These are phyloP conservation scores for Microcera coccophila DNA, from an alignment of 2,329 filamentous ascomycete genomes.

Conservation along the genomic window DNA sequence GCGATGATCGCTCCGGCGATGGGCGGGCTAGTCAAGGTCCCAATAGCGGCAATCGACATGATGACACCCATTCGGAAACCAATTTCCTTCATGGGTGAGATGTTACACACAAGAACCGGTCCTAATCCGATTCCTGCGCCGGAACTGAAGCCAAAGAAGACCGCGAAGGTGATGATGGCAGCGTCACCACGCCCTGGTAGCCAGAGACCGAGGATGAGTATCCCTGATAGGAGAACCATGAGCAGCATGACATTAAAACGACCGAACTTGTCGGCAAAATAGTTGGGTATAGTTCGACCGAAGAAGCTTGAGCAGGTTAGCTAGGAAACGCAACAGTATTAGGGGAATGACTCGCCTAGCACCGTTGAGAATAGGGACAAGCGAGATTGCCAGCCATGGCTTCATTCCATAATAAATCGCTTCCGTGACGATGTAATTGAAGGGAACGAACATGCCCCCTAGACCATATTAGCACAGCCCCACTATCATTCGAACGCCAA, in stretches of 20 bases:
- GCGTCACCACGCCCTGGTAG: conserved; percentile 11
- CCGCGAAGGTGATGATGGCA: conserved; percentile 12
- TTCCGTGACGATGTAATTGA: conserved; percentile 18
- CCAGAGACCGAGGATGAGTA: conserved; percentile 12
- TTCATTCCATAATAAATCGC: conserved; percentile 16
- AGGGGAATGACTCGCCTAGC: conserved; percentile 10
- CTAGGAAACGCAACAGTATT: background rate
- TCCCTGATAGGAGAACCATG: conserved; percentile 9
- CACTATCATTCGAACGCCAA: background rate
- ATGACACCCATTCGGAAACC: conserved; percentile 16
- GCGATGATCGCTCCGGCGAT: conserved; percentile 12
- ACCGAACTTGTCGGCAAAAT: conserved; percentile 15
- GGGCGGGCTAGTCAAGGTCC: conserved; percentile 13
- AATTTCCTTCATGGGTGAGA: conserved; percentile 13
- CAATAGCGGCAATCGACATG: conserved; percentile 13
- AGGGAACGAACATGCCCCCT: conserved; percentile 17
- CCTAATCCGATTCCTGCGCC: conserved; percentile 13
- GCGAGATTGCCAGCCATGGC: conserved; percentile 10
- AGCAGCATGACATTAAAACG: conserved; percentile 17
- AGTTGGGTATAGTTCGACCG: conserved; percentile 17
- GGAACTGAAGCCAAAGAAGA: conserved; percentile 15
- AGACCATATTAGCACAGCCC: conserved; percentile 4
- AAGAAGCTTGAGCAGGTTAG: conserved; percentile 12
- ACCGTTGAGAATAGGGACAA: conserved; percentile 17
- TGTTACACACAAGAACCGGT: conserved; percentile 11